Evolutionary conservation across 148 eudicot species (phyloP), one percentile per base, ranked within the genome.

Genomic region (Camellia granthamiana): DNA sequence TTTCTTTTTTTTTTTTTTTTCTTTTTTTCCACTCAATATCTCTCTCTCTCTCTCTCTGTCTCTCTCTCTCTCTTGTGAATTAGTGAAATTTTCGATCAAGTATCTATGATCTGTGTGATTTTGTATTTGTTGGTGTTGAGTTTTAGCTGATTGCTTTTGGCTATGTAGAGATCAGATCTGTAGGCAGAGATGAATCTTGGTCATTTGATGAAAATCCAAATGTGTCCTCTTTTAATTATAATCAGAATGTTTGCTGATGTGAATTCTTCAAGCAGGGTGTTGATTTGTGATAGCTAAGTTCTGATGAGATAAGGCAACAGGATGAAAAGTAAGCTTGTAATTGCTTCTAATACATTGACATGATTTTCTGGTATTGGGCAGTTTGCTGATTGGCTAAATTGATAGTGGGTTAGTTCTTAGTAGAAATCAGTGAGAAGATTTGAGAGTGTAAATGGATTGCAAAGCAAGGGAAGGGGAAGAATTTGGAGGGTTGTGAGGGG

Each of bases 111-210:
- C 16, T 15, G 4, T 42, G 11, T 43, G 49, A 13, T 52, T 67
- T 49, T 44, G 38, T 44, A 44, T n/a, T 15, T 61, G 38, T 61
- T 18, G 51, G 74, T 44, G 41, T 43, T 60, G 18, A 49, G 19
- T 59, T 41, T 12, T 61, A 69, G 47, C 14, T 84, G 84, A 78
- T 85, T 79, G 68, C 51, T 84, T 86, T 63, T 58, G 85, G 86
- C 80, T 77, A 85, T 83, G 82, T 63, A 81, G 82, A 84, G 43
- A 72, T 81, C 81, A 84, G 86, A 88, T 87, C 88, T 88, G 87
- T 78, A 41, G 43, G 3, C 13, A 21, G 21, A 47, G 19, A 75
- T 44, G 10, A 60, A 51, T 72, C 63, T 46, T 51, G 19, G 78
- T 1, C 19, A 18, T 10, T 68, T 56, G 44, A 69, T 76, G 7